A percentile compares a stretch with the other conserved stretches of the same genome.
Evolutionary conservation across 164 flowering plant species (phyloP).

Genomic region (Umbellularia californica): DNA sequence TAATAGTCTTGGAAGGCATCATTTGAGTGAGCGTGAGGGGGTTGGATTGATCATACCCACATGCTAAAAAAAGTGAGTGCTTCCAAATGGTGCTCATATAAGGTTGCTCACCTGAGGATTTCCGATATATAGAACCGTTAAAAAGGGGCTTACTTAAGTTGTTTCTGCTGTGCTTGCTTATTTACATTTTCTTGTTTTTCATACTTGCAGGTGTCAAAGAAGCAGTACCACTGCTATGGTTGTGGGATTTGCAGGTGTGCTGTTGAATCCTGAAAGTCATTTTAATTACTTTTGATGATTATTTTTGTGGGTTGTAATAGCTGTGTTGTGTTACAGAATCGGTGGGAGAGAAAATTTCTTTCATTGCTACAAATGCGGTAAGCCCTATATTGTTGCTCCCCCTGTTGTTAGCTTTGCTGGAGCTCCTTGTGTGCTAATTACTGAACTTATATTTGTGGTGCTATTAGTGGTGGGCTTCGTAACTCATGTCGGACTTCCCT

Average conservation of each 20-base stretch:
- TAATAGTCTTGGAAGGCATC: too few species aligned
- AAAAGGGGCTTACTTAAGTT: not conserved
- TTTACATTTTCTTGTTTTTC: not conserved
- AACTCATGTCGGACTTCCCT: too few species aligned
- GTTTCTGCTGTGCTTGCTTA: not conserved
- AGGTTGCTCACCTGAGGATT: too few species aligned
- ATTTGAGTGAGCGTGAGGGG: too few species aligned
- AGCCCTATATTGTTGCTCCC: slow-evolving; percentile 17
- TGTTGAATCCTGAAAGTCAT: not conserved
- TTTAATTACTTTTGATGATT: not conserved
- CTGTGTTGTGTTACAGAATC: slow-evolving; percentile 43
- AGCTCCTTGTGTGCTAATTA: not conserved
- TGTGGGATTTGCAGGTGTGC: slow-evolving; percentile 93
- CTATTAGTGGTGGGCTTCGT: too few species aligned
- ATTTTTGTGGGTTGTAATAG: not conserved
- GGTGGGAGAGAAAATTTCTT: slow-evolving; percentile 83
- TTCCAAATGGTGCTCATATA: too few species aligned
- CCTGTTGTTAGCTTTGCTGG: too few species aligned
- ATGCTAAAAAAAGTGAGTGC: too few species aligned
- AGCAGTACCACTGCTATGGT: slow-evolving; percentile 82
- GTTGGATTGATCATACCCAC: too few species aligned
- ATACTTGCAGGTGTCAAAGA: slow-evolving; percentile 65
- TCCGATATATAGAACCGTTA: too few species aligned
- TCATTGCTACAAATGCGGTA: slow-evolving; percentile 84
- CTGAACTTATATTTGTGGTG: not conserved